phyloP scores from a whole-genome alignment of 768 basidiomycete species.

The Mycena belliarum region DNA sequence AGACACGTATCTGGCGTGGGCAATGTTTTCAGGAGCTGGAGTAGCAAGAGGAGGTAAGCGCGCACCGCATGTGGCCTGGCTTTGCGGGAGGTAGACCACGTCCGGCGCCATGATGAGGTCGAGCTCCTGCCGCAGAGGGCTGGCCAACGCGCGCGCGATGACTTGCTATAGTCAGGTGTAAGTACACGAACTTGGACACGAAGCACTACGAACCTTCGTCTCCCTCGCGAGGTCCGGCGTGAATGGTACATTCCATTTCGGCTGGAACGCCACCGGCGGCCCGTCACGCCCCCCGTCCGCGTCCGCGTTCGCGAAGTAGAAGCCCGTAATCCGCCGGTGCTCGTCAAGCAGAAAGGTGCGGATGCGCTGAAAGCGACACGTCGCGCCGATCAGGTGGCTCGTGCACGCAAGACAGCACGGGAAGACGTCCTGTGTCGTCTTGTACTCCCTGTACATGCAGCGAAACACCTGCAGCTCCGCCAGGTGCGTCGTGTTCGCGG shows the following conservation, averaged over 20 bases:
- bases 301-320: slow-evolving; percentile 54
- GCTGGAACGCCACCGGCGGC: slow-evolving; percentile 61
- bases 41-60: slow-evolving; percentile 20
- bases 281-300: slow-evolving; percentile 39
- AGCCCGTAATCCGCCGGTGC: slow-evolving; percentile 58
- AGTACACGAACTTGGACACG: too few species aligned
- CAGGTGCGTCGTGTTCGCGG: background rate
- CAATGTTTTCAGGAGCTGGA: background rate
- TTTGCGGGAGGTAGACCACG: slow-evolving; percentile 75
- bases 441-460: background rate
- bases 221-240: slow-evolving; percentile 48
- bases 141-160: slow-evolving; percentile 67
- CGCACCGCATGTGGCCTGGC: slow-evolving; percentile 83
- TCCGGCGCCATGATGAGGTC: slow-evolving; percentile 56
- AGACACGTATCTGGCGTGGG: slow-evolving; percentile 86
- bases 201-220: slow-evolving; percentile 59
- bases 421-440: background rate
- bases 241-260: slow-evolving; percentile 63
- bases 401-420: background rate
- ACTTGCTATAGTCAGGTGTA: slow-evolving; percentile 58
- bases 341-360: slow-evolving; percentile 53
- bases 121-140: slow-evolving; percentile 58
- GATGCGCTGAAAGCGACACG: slow-evolving; percentile 82
- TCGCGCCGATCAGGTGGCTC: slow-evolving; percentile 43
- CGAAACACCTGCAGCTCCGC: background rate